phyloP scores from a whole-genome alignment of 139 green algal species.

The Mesostigma viride region DNA sequence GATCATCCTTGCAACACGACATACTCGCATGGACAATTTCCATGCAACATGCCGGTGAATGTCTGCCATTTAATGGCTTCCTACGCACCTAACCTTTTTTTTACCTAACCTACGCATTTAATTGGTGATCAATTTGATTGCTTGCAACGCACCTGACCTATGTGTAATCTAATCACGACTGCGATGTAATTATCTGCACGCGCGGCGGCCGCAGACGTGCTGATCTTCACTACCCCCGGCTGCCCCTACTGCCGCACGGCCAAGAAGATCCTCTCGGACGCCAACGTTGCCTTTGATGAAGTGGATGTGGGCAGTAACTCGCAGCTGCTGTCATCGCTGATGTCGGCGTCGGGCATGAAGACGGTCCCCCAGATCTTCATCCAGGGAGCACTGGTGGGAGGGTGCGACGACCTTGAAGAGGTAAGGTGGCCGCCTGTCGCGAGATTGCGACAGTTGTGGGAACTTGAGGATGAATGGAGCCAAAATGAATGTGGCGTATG shows the following conservation, averaged over 20 bases:
- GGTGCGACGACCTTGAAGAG: slow-evolving; percentile 47
- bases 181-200: too few relatives aligned
- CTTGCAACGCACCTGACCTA: too few relatives aligned
- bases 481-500: not conserved
- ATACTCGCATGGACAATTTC: too few relatives aligned
- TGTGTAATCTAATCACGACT: too few relatives aligned
- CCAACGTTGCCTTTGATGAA: slow-evolving; percentile 44
- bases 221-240: slow-evolving; percentile 58
- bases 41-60: too few relatives aligned
- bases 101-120: too few relatives aligned
- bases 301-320: slow-evolving; percentile 40
- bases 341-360: slow-evolving; percentile 37
- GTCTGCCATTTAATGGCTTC: too few relatives aligned
- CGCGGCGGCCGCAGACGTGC: too few relatives aligned
- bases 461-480: not conserved
- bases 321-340: not conserved
- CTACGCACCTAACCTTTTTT: too few relatives aligned
- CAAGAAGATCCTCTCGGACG: slow-evolving; percentile 46
- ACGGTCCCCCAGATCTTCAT: slow-evolving; percentile 80
- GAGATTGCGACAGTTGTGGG: not conserved
- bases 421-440: not conserved
- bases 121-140: too few relatives aligned
- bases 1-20: too few relatives aligned
- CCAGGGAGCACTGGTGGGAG: slow-evolving; percentile 53
- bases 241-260: slow-evolving; percentile 68